These are phyloP conservation scores for Cyclanthera cordifolia DNA, from an alignment of 306 rosid species.

Conservation along the genomic window DNA sequence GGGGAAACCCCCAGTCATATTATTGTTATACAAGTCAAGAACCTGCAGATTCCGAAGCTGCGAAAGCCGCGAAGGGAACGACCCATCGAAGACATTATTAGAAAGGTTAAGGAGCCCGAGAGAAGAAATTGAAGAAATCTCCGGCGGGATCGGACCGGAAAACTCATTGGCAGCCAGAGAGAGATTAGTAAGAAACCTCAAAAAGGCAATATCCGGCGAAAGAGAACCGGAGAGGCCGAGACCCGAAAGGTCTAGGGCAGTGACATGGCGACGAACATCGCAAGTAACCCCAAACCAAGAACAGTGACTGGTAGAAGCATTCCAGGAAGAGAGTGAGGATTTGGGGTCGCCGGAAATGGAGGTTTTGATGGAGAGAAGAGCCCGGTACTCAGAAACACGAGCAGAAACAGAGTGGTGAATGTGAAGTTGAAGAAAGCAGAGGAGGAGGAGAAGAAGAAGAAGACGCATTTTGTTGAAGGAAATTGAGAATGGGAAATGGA, in stretches of 20 bases:
- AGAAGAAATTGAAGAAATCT: constrained; percentile 34
- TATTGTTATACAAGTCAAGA: constrained; percentile 76
- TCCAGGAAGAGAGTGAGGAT: constrained; percentile 54
- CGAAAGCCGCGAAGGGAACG: constrained; percentile 49
- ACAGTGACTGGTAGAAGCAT: constrained; percentile 40
- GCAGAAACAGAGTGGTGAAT: constrained; percentile 15
- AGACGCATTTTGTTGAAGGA: constrained; percentile 7
- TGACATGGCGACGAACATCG: constrained; percentile 53
- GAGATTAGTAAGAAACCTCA: constrained; percentile 45
- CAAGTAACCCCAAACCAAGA: constrained; percentile 59
- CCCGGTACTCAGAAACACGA: constrained; percentile 35
- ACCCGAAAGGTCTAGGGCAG: constrained; percentile 41
- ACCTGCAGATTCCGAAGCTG: constrained; percentile 41
- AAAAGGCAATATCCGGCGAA: constrained; percentile 34
- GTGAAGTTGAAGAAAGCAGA: constrained; percentile 12
- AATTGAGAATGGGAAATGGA: too few relatives aligned
- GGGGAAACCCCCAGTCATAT: constrained; percentile 64
- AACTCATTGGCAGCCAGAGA: constrained; percentile 45
- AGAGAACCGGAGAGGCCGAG: constrained; percentile 46
- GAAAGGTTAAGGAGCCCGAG: constrained; percentile 65
- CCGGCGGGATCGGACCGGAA: constrained; percentile 51
- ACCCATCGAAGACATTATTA: constrained; percentile 55
- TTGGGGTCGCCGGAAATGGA: constrained; percentile 41
- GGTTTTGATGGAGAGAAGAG: constrained; percentile 49
- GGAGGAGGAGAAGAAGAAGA: background rate